Evolutionary conservation across 306 rosid species (phyloP), one percentile per base, ranked within the genome.

Genomic region (Morella rubra): DNA sequence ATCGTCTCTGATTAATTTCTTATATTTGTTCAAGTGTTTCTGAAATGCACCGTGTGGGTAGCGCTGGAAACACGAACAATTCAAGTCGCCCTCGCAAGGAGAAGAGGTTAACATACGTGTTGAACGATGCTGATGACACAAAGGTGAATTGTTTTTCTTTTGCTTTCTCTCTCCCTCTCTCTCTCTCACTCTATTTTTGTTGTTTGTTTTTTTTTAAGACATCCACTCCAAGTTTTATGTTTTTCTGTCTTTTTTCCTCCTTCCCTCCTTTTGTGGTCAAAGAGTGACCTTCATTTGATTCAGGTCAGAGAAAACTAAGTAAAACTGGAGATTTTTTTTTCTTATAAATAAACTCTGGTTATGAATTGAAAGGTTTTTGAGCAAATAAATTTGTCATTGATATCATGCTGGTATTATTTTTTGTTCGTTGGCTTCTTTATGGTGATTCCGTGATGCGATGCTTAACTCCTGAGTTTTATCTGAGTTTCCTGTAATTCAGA

Each of bases 21-120:
- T 54, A 73, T 80, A 14, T 45, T 1, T 37, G 20, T 60, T 77
- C 13, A 54, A 87, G 80, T 82, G 87, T 75, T 82, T 90, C 83
- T 71, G 91, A 92, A 49, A 95, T 95, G 99, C 99, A 92, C 89
- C 99, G 97, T 47, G 99, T 96, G 86, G 98, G 93, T 77, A 96
- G 99, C 80, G 86, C 96, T 11, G 96, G 98, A 75, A 96, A 96
- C 79, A 87, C 97, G 73, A 75, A 84, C 85, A 90, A 83, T 81
- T 92, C 99, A 71, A 82, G 80, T 79, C 97, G 99, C 47, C 93
- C 97, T 75, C 98, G 97, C 6, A 96, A 92, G 82, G 98, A 92
- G 91, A 96, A 92, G 90, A 87, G 98, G 74, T 85, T 96, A 77
- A 91, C 98, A 44, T 96, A 92, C 32, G 97, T 88, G 73, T 88